Conservation (phyloP, 495 filamentous ascomycete genomes). For the Hypoxylon lienhwacheense region DNA sequence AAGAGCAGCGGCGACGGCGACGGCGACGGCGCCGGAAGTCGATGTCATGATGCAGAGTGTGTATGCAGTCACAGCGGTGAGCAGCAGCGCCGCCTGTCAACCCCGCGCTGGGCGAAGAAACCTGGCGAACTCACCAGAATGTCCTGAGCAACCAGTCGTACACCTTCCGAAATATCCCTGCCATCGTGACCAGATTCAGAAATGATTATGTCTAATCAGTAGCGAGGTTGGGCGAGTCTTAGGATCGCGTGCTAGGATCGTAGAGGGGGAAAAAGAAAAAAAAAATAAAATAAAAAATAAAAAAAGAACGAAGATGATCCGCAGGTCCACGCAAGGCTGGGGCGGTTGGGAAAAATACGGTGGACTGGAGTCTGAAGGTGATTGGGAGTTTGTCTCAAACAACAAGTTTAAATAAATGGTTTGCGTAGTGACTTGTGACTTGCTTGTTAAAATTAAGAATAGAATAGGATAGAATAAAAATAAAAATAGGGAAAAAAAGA, state of each 20-base stretch:
- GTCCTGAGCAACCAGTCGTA: constrained; percentile 98
- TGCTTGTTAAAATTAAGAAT: constrained; percentile 45
- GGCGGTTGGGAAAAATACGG: constrained; percentile 35
- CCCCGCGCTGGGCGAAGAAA: constrained; percentile 28
- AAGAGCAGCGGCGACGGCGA: no score
- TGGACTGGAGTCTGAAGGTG: constrained; percentile 23
- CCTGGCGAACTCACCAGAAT: constrained; percentile 79
- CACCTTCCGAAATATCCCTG: constrained; percentile 85
- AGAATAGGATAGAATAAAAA: no score
- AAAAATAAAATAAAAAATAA: constrained; percentile 17
- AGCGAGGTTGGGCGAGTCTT: constrained; percentile 6
- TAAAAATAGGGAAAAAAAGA: no score
- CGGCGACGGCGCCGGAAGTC: constrained; percentile 17
- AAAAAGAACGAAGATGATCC: constrained; percentile 15
- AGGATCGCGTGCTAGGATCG: constrained; percentile 8
- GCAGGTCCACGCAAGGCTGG: constrained; percentile 33
- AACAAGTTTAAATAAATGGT: constrained; percentile 42
- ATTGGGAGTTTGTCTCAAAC: constrained; percentile 39
- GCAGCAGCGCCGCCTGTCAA: constrained; percentile 15
- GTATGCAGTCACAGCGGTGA: constrained; percentile 35
- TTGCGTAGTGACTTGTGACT: constrained; percentile 44
- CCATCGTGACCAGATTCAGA: constrained; percentile 58
- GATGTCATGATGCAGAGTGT: constrained; percentile 24
- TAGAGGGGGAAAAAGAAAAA: constrained; percentile 19
- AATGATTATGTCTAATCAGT: constrained; percentile 19